Evolutionary conservation across 495 filamentous ascomycete genomes (phyloP).

Genomic region (Annulohypoxylon stygium): DNA sequence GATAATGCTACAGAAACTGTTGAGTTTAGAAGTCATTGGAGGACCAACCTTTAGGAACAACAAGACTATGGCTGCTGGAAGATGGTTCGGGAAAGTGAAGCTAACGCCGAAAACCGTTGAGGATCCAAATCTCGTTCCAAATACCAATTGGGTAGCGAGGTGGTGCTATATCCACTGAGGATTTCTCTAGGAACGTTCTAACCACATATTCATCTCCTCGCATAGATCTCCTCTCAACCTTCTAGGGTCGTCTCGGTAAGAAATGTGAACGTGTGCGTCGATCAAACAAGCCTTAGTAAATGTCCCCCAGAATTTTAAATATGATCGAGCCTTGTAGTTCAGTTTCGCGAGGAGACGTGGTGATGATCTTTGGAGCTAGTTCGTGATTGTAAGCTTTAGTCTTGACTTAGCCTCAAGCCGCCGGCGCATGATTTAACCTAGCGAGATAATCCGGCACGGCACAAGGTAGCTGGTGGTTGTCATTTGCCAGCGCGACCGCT

Average conservation of each 20-base stretch:
- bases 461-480: slow-evolving; percentile 6
- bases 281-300: background rate
- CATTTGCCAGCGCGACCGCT: slow-evolving; percentile 27
- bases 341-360: background rate
- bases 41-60: background rate
- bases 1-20: background rate
- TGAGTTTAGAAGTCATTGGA: slow-evolving; percentile 9
- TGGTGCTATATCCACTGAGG: background rate
- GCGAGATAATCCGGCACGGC: slow-evolving; percentile 21
- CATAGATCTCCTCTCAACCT: slow-evolving; percentile 19
- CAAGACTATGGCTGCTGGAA: background rate
- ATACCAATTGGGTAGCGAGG: slow-evolving; percentile 10
- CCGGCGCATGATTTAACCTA: slow-evolving; percentile 27
- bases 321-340: background rate
- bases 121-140: background rate
- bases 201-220: slow-evolving; percentile 19
- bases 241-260: slow-evolving; percentile 7
- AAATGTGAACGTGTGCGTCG: slow-evolving; percentile 1
- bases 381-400: slow-evolving; percentile 20
- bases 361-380: slow-evolving; percentile 14
- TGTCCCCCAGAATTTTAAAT: background rate
- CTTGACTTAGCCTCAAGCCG: slow-evolving; percentile 22
- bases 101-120: slow-evolving; percentile 4
- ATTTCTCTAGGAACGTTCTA: slow-evolving; percentile 13
- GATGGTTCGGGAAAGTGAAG: background rate